A percentile compares a stretch with the other conserved stretches of the same genome.
Evolutionary conservation across 2,329 filamentous ascomycete genomes (phyloP).

Genomic region (Claviceps monticola): DNA sequence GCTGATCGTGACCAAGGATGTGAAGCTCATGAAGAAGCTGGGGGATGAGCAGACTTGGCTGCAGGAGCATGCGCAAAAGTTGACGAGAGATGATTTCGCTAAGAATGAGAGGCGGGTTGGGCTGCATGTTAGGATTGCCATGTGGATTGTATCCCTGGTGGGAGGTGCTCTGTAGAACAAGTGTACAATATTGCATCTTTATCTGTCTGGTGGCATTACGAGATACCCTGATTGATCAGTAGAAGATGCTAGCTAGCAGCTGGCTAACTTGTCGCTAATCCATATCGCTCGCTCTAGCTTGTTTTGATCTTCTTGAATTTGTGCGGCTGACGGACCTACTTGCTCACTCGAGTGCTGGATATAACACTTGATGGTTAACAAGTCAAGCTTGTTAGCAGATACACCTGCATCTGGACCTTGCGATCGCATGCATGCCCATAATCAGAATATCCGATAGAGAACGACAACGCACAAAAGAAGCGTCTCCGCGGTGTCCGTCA

Average conservation of each 20-base stretch:
- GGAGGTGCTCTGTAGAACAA: constrained; percentile 64
- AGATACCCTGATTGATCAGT: constrained; percentile 2
- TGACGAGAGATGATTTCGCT: constrained; percentile 67
- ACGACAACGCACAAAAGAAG: too few species aligned
- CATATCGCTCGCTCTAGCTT: too few species aligned
- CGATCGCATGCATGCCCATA: too few species aligned
- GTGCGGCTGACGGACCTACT: too few species aligned
- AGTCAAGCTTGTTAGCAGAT: too few species aligned
- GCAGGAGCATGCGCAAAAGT: constrained; percentile 54
- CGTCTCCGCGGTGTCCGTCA: too few species aligned
- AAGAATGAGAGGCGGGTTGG: constrained; percentile 72
- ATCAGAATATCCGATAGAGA: too few species aligned
- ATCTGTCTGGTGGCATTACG: neutral
- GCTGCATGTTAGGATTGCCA: constrained; percentile 70
- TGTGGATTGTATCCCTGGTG: constrained; percentile 82
- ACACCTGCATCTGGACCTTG: too few species aligned
- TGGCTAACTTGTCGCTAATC: neutral
- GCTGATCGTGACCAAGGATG: constrained; percentile 68
- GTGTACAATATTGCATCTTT: constrained; percentile 4
- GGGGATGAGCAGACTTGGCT: constrained; percentile 70
- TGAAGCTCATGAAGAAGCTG: constrained; percentile 56
- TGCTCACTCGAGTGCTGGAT: too few species aligned
- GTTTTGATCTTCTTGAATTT: too few species aligned
- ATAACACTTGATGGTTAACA: too few species aligned
- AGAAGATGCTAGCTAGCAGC: neutral